phyloP scores from a whole-genome alignment of 768 basidiomycete genomes.

The Leucocoprinus leucothites region DNA sequence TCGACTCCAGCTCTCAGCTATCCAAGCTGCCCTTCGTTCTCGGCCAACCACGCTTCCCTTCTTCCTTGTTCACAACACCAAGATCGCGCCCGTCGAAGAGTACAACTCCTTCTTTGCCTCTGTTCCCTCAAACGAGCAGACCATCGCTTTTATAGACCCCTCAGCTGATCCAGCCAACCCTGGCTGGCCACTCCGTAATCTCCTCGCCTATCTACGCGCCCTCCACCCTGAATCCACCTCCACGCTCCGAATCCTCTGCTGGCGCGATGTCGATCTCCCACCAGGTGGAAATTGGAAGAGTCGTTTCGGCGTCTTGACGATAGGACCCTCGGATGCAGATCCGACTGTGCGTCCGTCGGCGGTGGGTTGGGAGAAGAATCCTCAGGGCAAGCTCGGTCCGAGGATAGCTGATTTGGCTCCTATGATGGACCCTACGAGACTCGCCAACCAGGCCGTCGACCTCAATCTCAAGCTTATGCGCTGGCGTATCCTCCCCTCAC shows the following conservation, averaged over 20 bases:
- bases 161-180: constrained; percentile 72
- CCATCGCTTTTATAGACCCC: constrained; percentile 78
- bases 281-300: constrained; percentile 52
- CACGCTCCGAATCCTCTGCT: constrained; percentile 66
- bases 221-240: constrained; percentile 48
- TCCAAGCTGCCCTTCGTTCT: constrained; percentile 47
- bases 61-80: constrained; percentile 54
- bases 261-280: constrained; percentile 60
- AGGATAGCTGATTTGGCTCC: constrained; percentile 88
- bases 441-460: constrained; percentile 97
- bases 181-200: constrained; percentile 93
- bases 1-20: constrained; percentile 42
- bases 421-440: constrained; percentile 93
- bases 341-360: constrained; percentile 46
- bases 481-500: constrained; percentile 89
- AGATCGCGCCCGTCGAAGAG: constrained; percentile 53
- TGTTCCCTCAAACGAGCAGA: constrained; percentile 27
- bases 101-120: constrained; percentile 57
- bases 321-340: constrained; percentile 16
- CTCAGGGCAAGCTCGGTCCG: constrained; percentile 81
- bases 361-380: constrained; percentile 96
- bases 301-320: constrained; percentile 46
- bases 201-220: constrained; percentile 76
- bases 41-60: constrained; percentile 42
- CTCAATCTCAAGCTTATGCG: constrained; percentile 97